These are phyloP conservation scores for Pleurotus giganteus DNA, from an alignment of 768 basidiomycete species.

Conservation along the genomic window DNA sequence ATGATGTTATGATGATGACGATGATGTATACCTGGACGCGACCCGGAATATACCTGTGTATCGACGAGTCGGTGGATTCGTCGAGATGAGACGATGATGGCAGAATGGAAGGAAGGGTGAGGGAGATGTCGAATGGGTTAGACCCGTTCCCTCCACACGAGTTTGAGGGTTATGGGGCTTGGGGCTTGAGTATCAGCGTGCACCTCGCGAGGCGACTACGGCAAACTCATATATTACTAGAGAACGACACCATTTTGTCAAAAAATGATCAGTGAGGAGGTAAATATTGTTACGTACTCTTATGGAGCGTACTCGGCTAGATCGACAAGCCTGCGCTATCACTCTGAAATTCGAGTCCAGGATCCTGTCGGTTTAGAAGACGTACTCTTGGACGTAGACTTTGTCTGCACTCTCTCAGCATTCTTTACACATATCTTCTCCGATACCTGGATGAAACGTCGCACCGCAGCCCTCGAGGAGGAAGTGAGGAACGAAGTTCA, in stretches of 20 bases:
- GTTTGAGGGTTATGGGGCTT: not conserved
- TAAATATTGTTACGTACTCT: not conserved
- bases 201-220: not conserved
- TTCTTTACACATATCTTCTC: too few relatives aligned
- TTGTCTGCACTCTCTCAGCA: too few relatives aligned
- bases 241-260: not conserved
- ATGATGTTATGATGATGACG: not conserved
- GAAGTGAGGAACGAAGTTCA: too few relatives aligned
- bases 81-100: too few relatives aligned
- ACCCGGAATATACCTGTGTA: conserved; percentile 7
- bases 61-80: not conserved
- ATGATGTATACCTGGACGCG: conserved; percentile 6
- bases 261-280: not conserved
- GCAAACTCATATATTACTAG: not conserved
- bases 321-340: too few relatives aligned
- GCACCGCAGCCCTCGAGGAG: too few relatives aligned
- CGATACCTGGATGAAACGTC: too few relatives aligned
- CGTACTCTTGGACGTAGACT: too few relatives aligned
- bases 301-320: too few relatives aligned
- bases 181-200: not conserved
- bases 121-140: not conserved
- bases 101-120: not conserved
- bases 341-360: too few relatives aligned
- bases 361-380: too few relatives aligned
- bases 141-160: too few relatives aligned